phyloP scores from a whole-genome alignment of 2,329 filamentous ascomycete genomes.

The Hymenotorrendiella dingleyae region DNA sequence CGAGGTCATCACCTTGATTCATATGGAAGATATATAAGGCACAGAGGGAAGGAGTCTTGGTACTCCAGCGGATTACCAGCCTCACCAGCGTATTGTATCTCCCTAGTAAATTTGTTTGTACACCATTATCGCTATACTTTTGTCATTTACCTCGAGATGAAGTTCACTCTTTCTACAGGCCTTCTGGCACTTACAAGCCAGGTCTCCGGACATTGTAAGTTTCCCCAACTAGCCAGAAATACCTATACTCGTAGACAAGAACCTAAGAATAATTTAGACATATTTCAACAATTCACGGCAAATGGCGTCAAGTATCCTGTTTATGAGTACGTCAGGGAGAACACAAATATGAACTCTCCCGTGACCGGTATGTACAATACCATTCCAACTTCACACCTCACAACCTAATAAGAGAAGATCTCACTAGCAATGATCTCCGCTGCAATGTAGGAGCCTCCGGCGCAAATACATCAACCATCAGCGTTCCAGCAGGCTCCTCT shows the following conservation, averaged over 20 bases:
- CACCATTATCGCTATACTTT: not conserved
- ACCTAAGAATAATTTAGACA: slow-evolving; percentile 7
- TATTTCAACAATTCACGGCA: slow-evolving; percentile 14
- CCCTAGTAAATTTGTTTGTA: no score
- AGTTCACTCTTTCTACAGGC: slow-evolving; percentile 10
- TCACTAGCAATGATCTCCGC: slow-evolving; percentile 39
- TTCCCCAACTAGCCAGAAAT: not conserved
- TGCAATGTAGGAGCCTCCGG: slow-evolving; percentile 36
- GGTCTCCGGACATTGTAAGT: slow-evolving; percentile 19
- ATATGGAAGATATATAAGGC: no score
- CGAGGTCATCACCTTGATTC: no score
- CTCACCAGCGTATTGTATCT: no score
- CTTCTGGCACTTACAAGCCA: slow-evolving; percentile 17
- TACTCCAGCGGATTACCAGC: no score
- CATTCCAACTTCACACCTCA: not conserved
- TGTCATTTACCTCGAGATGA: slow-evolving; percentile 15
- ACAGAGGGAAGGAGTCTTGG: no score
- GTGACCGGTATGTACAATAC: slow-evolving; percentile 29
- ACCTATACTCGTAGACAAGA: not conserved
- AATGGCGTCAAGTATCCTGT: slow-evolving; percentile 23
- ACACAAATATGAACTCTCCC: slow-evolving; percentile 40
- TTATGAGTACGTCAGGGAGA: slow-evolving; percentile 42
- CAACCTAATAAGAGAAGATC: slow-evolving; percentile 30
- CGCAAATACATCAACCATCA: slow-evolving; percentile 11
- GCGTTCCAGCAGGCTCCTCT: slow-evolving; percentile 32